Evolutionary conservation across 2,329 filamentous ascomycete genomes (phyloP).

Genomic region (Ceratocystis huliohia): DNA sequence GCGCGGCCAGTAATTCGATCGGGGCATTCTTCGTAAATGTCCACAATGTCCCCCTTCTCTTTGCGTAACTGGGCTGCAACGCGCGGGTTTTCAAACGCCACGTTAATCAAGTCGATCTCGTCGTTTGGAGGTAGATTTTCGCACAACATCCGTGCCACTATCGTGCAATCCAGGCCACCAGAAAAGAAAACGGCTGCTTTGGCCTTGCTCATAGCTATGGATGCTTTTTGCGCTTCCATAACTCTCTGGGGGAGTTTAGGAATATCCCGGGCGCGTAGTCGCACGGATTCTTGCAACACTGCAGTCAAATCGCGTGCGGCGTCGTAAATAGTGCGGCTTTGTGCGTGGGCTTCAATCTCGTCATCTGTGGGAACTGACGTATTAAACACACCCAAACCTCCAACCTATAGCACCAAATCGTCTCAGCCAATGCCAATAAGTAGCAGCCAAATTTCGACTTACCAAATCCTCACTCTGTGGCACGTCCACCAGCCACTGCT

Average conservation of each 20-base stretch:
- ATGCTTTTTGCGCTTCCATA: conserved; percentile 25
- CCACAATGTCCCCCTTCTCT: conserved; percentile 26
- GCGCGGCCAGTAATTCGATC: conserved; percentile 77
- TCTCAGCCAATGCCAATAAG: conserved; percentile 21
- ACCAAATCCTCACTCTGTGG: conserved; percentile 10
- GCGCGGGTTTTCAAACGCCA: conserved; percentile 90
- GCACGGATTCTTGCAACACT: conserved; percentile 35
- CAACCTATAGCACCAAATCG: conserved; percentile 32
- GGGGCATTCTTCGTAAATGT: conserved; percentile 69
- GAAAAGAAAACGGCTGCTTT: conserved; percentile 78
- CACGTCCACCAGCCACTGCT: conserved; percentile 18
- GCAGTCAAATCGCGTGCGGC: neutral
- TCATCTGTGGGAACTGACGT: conserved; percentile 29
- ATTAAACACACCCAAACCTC: conserved; percentile 43
- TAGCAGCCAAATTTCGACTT: conserved; percentile 3
- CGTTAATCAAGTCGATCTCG: conserved; percentile 78
- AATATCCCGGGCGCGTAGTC: conserved; percentile 51
- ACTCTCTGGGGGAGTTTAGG: conserved; percentile 39
- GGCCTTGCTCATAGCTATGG: conserved; percentile 25
- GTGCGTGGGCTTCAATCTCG: neutral
- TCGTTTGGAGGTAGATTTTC: conserved; percentile 58
- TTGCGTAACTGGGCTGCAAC: conserved; percentile 44
- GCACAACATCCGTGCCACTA: conserved; percentile 69
- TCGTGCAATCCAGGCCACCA: conserved; percentile 82
- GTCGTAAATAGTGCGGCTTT: neutral